Evolutionary conservation across 768 basidiomycete species (phyloP).

Genomic region (Suillus clintonianus): DNA sequence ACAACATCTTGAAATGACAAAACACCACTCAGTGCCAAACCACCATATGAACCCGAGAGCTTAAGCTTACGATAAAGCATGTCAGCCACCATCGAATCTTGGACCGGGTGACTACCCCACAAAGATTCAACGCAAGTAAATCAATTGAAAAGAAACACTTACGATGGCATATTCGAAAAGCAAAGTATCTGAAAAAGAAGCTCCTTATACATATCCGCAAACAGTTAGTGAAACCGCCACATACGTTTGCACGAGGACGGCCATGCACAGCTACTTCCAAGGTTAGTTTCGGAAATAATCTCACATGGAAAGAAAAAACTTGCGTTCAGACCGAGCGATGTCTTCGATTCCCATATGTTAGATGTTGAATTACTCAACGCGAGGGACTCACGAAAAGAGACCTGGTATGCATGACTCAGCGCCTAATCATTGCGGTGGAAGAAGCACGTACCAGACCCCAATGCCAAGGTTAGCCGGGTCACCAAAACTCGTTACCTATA

Average conservation of each 20-base stretch:
- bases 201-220: background rate
- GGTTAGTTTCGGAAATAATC: background rate
- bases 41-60: background rate
- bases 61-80: slow-evolving; percentile 25
- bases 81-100: slow-evolving; percentile 39
- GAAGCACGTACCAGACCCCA: slow-evolving; percentile 37
- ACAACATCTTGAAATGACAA: slow-evolving; percentile 16
- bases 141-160: background rate
- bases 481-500: slow-evolving; percentile 41
- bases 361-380: background rate
- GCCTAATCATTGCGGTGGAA: background rate
- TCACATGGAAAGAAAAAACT: background rate
- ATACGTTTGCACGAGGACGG: slow-evolving; percentile 45
- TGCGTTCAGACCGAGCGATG: slow-evolving; percentile 11
- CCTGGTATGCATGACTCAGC: slow-evolving; percentile 5
- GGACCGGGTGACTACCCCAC: slow-evolving; percentile 32
- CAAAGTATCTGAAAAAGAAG: slow-evolving; percentile 5
- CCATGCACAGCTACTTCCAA: slow-evolving; percentile 37
- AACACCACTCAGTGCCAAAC: background rate
- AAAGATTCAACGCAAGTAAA: background rate
- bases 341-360: background rate
- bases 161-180: slow-evolving; percentile 10
- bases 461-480: slow-evolving; percentile 34
- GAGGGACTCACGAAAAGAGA: slow-evolving; percentile 11
- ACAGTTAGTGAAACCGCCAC: slow-evolving; percentile 9